Conservation (phyloP, 768 basidiomycete species). For the Xerocomellus amylosporus region DNA sequence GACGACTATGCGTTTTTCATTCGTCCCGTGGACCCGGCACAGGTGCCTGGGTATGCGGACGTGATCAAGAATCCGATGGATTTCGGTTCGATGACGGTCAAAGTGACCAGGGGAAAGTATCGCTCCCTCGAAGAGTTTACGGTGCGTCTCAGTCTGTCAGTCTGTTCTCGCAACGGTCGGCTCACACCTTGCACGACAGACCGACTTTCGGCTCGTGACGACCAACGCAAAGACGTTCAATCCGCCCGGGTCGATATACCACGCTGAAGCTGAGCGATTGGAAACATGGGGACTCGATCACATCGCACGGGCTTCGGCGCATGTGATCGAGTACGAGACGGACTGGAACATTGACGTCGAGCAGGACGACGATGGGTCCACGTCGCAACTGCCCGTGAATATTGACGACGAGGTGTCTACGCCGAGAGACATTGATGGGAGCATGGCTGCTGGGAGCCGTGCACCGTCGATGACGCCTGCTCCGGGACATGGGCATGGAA, state of each 20-base stretch:
- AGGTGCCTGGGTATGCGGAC: conserved; percentile 63
- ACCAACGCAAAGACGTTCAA: conserved; percentile 76
- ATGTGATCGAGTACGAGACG: conserved; percentile 78
- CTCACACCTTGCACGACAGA: conserved; percentile 33
- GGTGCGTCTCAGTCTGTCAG: conserved; percentile 51
- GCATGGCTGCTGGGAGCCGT: conserved; percentile 41
- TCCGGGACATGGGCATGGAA: conserved; percentile 22
- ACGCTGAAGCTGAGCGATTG: conserved; percentile 70
- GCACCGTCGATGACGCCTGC: conserved; percentile 44
- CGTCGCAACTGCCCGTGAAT: conserved; percentile 26
- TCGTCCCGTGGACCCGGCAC: conserved; percentile 56
- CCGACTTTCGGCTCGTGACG: conserved; percentile 70
- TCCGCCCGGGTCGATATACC: conserved; percentile 67
- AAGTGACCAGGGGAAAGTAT: conserved; percentile 75
- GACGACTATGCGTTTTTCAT: conserved; percentile 87
- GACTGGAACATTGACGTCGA: conserved; percentile 84
- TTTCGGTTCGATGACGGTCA: conserved; percentile 78
- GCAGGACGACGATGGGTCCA: conserved; percentile 46
- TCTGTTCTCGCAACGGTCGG: not conserved
- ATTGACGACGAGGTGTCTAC: conserved; percentile 40
- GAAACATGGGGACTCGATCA: conserved; percentile 72
- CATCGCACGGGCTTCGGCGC: conserved; percentile 64
- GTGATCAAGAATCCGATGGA: conserved; percentile 89
- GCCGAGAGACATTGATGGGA: conserved; percentile 49
- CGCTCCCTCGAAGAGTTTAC: conserved; percentile 77